Conservation (phyloP, 306 rosid species). For the Dalbergia cochinchinensis region DNA sequence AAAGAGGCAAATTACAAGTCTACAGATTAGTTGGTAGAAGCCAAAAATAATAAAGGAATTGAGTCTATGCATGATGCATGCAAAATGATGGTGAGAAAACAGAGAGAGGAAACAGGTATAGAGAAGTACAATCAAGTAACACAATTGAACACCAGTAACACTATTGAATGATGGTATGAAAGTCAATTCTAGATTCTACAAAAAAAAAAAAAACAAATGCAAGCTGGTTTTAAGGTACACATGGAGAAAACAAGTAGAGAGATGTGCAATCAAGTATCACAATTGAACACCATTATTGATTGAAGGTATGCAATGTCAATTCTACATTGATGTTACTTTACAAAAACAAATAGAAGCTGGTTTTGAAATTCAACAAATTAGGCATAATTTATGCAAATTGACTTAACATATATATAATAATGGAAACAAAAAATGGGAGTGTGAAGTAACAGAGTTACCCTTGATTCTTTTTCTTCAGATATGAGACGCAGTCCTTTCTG, state of each 20-base stretch:
- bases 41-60: not conserved
- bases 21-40: slow-evolving; percentile 32
- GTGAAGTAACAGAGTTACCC: slow-evolving; percentile 48
- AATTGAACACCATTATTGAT: slow-evolving; percentile 22
- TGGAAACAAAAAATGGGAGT: not conserved
- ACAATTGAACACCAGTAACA: too few relatives aligned
- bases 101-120: too few relatives aligned
- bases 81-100: slow-evolving; percentile 13
- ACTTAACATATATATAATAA: not conserved
- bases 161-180: too few relatives aligned
- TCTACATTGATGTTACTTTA: not conserved
- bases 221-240: not conserved
- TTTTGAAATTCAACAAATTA: not conserved
- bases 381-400: slow-evolving; percentile 2
- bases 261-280: slow-evolving; percentile 22
- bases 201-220: too few relatives aligned
- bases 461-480: slow-evolving; percentile 78
- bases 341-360: not conserved
- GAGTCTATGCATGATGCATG: slow-evolving; percentile 5
- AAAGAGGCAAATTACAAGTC: slow-evolving; percentile 45
- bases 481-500: slow-evolving; percentile 89
- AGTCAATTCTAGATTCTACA: too few relatives aligned
- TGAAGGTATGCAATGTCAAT: not conserved
- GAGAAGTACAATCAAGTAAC: too few relatives aligned
- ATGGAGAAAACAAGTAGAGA: slow-evolving; percentile 27